phyloP scores from a whole-genome alignment of 192 early-diverging fungal genomes.

The Oehlia diaphana region DNA sequence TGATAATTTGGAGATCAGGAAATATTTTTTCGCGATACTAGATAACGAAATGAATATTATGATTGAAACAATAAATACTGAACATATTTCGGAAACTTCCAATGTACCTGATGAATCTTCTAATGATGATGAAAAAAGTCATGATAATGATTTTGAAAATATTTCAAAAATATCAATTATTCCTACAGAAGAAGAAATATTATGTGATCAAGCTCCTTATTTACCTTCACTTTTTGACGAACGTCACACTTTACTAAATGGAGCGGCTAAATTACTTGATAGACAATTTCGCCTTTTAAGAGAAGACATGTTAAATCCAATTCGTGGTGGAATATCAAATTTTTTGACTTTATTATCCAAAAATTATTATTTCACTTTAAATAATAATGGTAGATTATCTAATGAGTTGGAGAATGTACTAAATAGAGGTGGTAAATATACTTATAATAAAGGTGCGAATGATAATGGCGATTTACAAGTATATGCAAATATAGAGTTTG shows the following conservation, averaged over 20 bases:
- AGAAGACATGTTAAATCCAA: slow-evolving; percentile 54
- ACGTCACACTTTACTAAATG: slow-evolving; percentile 47
- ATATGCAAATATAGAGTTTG: slow-evolving; percentile 43
- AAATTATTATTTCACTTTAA: not conserved
- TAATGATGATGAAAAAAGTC: no score
- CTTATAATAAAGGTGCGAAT: no score
- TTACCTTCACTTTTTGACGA: slow-evolving; percentile 42
- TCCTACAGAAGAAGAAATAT: slow-evolving; percentile 56
- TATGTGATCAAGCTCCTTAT: slow-evolving; percentile 34
- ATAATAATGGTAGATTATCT: slow-evolving; percentile 18
- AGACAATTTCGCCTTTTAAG: slow-evolving; percentile 60
- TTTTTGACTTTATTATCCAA: slow-evolving; percentile 38
- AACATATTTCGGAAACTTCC: slow-evolving; percentile 35
- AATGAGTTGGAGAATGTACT: not conserved
- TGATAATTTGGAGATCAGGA: no score
- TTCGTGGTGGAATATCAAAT: slow-evolving; percentile 41
- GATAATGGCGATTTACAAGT: slow-evolving; percentile 36
- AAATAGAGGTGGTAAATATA: not conserved
- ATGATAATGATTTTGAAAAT: not conserved
- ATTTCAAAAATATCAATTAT: slow-evolving; percentile 51
- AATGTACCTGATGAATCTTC: slow-evolving; percentile 41
- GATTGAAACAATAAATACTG: not conserved
- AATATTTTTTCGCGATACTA: slow-evolving; percentile 16
- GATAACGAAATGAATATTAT: slow-evolving; percentile 12
- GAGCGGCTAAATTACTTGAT: slow-evolving; percentile 50